These are phyloP conservation scores for Leccinum subtestaceum DNA, from an alignment of 768 basidiomycete genomes.

Conservation along the genomic window DNA sequence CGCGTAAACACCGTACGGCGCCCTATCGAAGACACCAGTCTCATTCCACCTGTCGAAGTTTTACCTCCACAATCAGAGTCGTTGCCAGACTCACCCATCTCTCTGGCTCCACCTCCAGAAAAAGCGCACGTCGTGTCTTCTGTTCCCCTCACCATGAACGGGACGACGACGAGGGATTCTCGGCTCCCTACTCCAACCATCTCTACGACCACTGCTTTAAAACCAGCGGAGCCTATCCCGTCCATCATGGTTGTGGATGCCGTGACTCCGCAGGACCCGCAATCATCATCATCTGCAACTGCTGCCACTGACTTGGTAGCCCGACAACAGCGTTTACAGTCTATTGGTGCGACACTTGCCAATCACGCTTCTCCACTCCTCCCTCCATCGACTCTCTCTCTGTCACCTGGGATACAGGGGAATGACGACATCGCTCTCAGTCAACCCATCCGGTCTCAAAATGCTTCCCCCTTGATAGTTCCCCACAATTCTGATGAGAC, in stretches of 20 bases:
- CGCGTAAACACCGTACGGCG: background rate
- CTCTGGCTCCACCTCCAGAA: constrained; percentile 1
- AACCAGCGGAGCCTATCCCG: background rate
- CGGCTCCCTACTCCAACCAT: background rate
- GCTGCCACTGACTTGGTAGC: constrained; percentile 3
- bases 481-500: constrained; percentile 2
- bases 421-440: background rate
- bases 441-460: constrained; percentile 1
- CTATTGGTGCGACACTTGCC: constrained; percentile 13
- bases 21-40: constrained; percentile 3
- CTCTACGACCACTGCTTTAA: background rate
- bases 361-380: constrained; percentile 5
- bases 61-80: constrained; percentile 21
- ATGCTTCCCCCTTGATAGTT: background rate
- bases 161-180: background rate
- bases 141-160: background rate
- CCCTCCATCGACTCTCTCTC: constrained; percentile 7
- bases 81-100: constrained; percentile 13
- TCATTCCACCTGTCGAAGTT: constrained; percentile 34
- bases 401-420: constrained; percentile 2
- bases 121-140: background rate
- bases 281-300: background rate
- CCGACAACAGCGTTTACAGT: constrained; percentile 16
- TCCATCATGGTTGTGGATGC: background rate
- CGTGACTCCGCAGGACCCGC: constrained; percentile 1